Evolutionary conservation across 495 filamentous ascomycete species (phyloP).

Genomic region (Cercophora samala): DNA sequence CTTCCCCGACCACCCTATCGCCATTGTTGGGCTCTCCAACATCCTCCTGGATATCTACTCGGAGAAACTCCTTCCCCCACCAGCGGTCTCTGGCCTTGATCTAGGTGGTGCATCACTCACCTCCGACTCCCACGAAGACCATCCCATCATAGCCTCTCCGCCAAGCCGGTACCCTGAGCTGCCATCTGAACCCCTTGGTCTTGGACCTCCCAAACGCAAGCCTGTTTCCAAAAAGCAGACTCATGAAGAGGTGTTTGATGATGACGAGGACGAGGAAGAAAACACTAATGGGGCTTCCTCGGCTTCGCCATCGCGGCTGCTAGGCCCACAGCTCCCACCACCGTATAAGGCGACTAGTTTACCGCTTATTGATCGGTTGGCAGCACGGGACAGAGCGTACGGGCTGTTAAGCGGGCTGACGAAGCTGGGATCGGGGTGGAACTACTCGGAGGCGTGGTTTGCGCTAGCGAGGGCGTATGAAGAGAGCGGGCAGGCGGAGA

Average conservation of each 20-base stretch:
- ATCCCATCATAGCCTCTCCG: slow-evolving; percentile 9
- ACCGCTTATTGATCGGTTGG: slow-evolving; percentile 69
- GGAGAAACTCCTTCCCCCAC: slow-evolving; percentile 52
- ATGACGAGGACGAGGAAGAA: slow-evolving; percentile 6
- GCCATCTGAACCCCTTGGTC: slow-evolving; percentile 42
- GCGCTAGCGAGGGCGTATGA: slow-evolving; percentile 82
- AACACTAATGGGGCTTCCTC: background rate
- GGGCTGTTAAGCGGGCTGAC: slow-evolving; percentile 76
- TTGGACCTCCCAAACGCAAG: slow-evolving; percentile 24
- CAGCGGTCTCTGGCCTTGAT: slow-evolving; percentile 39
- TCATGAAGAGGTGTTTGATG: background rate
- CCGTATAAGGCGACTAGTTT: slow-evolving; percentile 51
- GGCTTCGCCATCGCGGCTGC: slow-evolving; percentile 15
- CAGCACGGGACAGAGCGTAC: slow-evolving; percentile 81
- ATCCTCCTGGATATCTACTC: slow-evolving; percentile 84
- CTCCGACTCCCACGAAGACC: slow-evolving; percentile 14
- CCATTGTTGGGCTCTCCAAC: slow-evolving; percentile 77
- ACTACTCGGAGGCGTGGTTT: slow-evolving; percentile 91
- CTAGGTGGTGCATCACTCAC: slow-evolving; percentile 12
- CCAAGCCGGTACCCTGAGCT: slow-evolving; percentile 26
- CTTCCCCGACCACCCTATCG: slow-evolving; percentile 70
- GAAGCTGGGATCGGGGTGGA: slow-evolving; percentile 85
- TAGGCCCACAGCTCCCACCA: slow-evolving; percentile 37
- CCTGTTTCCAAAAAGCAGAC: background rate
- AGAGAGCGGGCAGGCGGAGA: slow-evolving; percentile 74